Evolutionary conservation across 1,139 yeast genomes (phyloP), one percentile per base, ranked within the genome.

Genomic region (Candida smagusa): DNA sequence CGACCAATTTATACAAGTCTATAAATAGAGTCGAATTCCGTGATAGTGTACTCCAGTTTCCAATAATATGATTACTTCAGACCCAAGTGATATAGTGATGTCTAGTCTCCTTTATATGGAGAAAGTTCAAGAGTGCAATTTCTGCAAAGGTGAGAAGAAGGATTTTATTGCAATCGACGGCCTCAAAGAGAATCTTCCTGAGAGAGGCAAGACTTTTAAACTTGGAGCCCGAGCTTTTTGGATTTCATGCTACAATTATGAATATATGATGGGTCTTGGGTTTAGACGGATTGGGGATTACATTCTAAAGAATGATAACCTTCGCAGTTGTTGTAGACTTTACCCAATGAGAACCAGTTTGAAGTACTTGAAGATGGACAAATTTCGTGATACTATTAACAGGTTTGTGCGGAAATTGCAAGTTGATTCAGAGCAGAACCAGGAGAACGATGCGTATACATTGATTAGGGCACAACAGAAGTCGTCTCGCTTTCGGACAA

Each of bases 261-360:
- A 85, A 48, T 54, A 53, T 25, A 56, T 85, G 45, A 76, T 89
- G 44, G 82, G 86, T 49, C 64, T 70, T 47, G 95, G 95, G 2
- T 88, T 76, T 54, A 76, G 96, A 55, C 63, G 97, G 36, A 83
- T 94, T 24, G 97, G 97, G 0, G 54, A 58, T 2, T 85, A 79
- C 47, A 49, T 87, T 6, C 90, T 90, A 54, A 84, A 82, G 52
- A 81, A 86, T 0, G 96, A 90, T 56, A 59, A 79, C 44, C 55
- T 83, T 25, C 59, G 88, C 25, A 77, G 78, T 30, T 90, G 97
- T 54, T 90, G 97, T 52, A 72, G 92, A n/a, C 71, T 81, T 54
- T 87, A 79, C 54, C 84, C 96, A 0, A 86, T 89, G 22, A 60
- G 97, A 37, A 80, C 95, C 1, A 69, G 65, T 29, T 59, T 74